Base-by-base conservation (phyloP, 305 asterid genomes). In the Lippia alba region DNA sequence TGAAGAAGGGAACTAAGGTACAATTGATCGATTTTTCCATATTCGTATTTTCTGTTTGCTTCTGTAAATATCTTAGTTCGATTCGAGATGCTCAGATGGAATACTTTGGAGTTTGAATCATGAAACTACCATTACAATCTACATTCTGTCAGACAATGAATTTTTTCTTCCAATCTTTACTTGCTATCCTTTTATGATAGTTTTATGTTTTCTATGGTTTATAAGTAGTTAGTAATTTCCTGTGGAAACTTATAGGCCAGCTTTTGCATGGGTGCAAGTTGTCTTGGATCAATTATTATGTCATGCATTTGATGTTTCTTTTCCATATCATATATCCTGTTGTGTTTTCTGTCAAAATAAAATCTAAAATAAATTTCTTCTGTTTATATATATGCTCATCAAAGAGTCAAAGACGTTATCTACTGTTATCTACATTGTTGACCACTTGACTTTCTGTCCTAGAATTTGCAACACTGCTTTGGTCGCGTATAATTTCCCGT, bases 1-100 rank as follows among this genome's bases (percentile, higher is more conserved):
- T 94, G 87, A 91, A 88, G 86, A 91, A 83, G 75, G 97, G 96
- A 76, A 77, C 91, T 55, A 90, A 87, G 98, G 98, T 90, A 83
- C 70, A 45, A 41, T 69, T 39, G 51, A 48, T 40, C 62, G 17
- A 16, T 65, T 64, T 53, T 62, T 46, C 61, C 24, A 24, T 24
- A 24, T 24, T 24, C 2, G 2, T 24, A 24, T 24, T 24, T 3
- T 3, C 2, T 24, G 30, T 24, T 24, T 24, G 30, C 30, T 24
- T 9, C 8, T 1, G 41, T 36, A 8, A 36, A 8, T 36, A 36
- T 5, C 41, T 36, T 4, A 36, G 41, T 36, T 36, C 30, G 41
- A 36, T 5, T 36, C 41, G 6, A 36, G 5, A 36, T 5, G 41
- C 41, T 8, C 41, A 36, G 41, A 36, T 36, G 41, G 41, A 36